Base-by-base conservation (phyloP, 495 filamentous ascomycete species). In the Polyplosphaeria fusca region DNA sequence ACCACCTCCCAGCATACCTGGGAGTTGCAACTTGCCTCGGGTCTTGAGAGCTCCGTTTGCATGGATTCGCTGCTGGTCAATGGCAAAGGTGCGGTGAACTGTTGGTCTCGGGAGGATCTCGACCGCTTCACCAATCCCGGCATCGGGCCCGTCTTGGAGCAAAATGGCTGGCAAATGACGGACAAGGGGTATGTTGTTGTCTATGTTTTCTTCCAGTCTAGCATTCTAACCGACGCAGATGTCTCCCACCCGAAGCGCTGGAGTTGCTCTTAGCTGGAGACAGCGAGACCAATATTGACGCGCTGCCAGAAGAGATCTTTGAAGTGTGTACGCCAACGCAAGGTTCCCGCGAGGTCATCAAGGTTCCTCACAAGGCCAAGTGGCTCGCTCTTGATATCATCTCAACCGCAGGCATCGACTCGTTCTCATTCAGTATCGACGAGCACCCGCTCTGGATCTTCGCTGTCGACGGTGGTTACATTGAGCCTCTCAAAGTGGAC, bases 351-450 rank as follows among this genome's bases (percentile, higher is more conserved):
- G 35, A 66, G 11, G 73, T 77, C 5, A 60, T 76, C n/a, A 47
- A 67, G 9, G 45, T 46, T 0, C 24, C 66, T 7, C 1, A 3
- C 22, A 54, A 60, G 23, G 23, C 5, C 2, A 58, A 58, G 22
- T 83, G 77, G 76, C 64, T 70, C 3, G 77, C 76, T 40, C 63
- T 81, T 14, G 77, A 79, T 23, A 67, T 81, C 37, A 74, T 83
- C 55, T 69, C 69, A 41, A 64, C 74, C 3, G 68, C 73, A 1
- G 63, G 66, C 22, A 47, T 76, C 12, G 69, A 75, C 23, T 69
- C 65, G 2, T 56, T 71, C 2, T 53, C 58, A 0, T 68, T 80
- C 35, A 77, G 76, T n/a, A 74, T 77, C 38, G 75, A 77, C 47
- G 69, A 71, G 20, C 69, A 71, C 43, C 60, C 68, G 11, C 64